Evolutionary conservation across 2,329 filamentous ascomycete species (phyloP).

Genomic region (Microcyclospora pomicola): DNA sequence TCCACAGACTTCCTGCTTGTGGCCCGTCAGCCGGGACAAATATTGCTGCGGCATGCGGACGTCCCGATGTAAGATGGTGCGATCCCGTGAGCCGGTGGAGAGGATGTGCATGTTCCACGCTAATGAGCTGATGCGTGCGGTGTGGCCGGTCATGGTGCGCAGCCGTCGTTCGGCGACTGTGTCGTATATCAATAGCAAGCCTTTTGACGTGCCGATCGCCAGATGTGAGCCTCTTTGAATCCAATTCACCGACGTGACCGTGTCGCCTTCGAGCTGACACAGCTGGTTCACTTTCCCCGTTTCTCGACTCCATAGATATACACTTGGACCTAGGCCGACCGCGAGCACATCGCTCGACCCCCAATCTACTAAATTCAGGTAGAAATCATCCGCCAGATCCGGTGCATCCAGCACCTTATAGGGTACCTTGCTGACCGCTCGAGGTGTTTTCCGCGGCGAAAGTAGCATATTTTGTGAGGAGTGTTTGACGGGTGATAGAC

Average conservation of each 20-base stretch:
- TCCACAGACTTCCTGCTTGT: conserved; percentile 97
- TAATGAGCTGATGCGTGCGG: conserved; percentile 78
- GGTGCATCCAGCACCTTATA: conserved; percentile 97
- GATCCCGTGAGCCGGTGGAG: conserved; percentile 85
- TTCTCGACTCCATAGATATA: conserved; percentile 97
- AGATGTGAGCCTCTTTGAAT: conserved; percentile 91
- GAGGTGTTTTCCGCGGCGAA: conserved; percentile 73
- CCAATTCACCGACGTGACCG: conserved; percentile 94
- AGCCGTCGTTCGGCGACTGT: conserved; percentile 73
- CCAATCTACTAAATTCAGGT: conserved; percentile 95
- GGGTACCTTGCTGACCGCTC: conserved; percentile 87
- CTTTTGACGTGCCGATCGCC: conserved; percentile 87
- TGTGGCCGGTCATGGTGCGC: conserved; percentile 94
- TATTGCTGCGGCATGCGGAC: conserved; percentile 87
- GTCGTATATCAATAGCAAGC: conserved; percentile 95
- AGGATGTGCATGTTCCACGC: conserved; percentile 98
- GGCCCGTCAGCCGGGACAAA: conserved; percentile 72
- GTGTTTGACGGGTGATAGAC: conserved; percentile 81
- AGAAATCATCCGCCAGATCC: conserved; percentile 93
- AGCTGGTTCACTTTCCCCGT: conserved; percentile 85
- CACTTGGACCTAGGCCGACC: conserved; percentile 80
- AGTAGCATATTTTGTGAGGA: conserved; percentile 88
- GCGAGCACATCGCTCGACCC: conserved; percentile 88
- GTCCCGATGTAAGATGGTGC: conserved; percentile 87
- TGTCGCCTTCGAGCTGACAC: conserved; percentile 83